Base-by-base conservation (phyloP, 768 basidiomycete species). In the Russula compacta region DNA sequence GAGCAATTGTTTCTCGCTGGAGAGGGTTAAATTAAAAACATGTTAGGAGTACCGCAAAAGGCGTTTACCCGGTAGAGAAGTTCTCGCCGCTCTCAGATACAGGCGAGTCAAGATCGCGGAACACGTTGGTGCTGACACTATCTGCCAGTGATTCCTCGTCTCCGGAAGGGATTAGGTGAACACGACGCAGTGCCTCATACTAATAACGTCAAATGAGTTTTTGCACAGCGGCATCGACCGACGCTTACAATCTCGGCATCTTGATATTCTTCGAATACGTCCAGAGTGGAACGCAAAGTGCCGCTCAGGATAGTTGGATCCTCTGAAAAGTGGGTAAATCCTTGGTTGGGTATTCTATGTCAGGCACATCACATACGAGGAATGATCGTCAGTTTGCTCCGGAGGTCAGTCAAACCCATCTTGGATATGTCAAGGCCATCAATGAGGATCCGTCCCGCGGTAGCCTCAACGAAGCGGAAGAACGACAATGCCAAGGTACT, bases 401-500 rank as follows among this genome's bases (percentile, higher is more conserved):
- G 81, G 40, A 97, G 77, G 69, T 94, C 90, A 0, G 87, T 87
- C 39, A 95, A 75, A 19, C 92, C 92, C 56, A 94, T 82, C 57
- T 79, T 77, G 33, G 89, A 78, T 60, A 92, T 92, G 66, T 94
- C 87, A 11, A 90, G 51, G n/a, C 78, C 87, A 69, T 93, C 92
- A 40, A 95, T 77, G 4, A 82, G 47, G 56, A 93, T 92, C 7
- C 76, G 77, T 6, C 92, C 92, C 66, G 85, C 78, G 0, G 83
- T 83, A 1, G 92, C 84, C 69, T 95, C 91, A n/a, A 95, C 90
- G 69, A 92, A 90, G 24, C 89, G 82, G 82, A 95, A 92, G 75
- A 93, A 89, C 8, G 87, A 87, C 12, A 93, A 76, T 0, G 90
- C 90, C 12, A 89, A 77, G 1, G 89, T 91, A 66, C 86, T 87